Evolutionary conservation across 1,284 basidiomycete genomes (phyloP).

Genomic region (Prillingera fragicola): DNA sequence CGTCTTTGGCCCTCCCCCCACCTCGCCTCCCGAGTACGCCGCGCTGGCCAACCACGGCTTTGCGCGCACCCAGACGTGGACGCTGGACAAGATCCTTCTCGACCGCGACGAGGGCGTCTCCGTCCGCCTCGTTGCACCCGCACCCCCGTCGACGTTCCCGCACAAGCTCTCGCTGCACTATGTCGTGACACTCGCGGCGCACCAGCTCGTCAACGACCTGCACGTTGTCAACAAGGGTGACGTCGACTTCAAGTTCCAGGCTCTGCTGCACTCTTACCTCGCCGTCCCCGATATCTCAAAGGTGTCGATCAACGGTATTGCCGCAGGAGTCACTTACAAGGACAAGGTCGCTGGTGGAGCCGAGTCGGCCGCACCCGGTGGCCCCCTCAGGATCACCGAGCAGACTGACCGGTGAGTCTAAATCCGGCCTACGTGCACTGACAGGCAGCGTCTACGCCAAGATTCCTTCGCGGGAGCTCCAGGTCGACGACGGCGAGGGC

Average conservation of each 20-base stretch:
- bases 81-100: constrained; percentile 59
- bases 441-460: constrained; percentile 38
- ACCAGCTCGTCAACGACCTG: constrained; percentile 70
- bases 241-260: constrained; percentile 67
- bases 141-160: constrained; percentile 57
- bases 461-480: constrained; percentile 35
- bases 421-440: not conserved
- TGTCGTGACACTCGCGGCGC: constrained; percentile 67
- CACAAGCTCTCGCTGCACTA: constrained; percentile 63
- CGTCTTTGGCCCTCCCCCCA: constrained; percentile 68
- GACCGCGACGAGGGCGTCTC: constrained; percentile 68
- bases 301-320: constrained; percentile 37
- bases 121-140: constrained; percentile 60
- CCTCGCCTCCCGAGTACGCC: constrained; percentile 53
- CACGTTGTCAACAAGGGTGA: constrained; percentile 61
- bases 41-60: constrained; percentile 77
- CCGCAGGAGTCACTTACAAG: constrained; percentile 58
- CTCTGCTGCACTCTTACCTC: constrained; percentile 79
- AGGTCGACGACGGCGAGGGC: constrained; percentile 33
- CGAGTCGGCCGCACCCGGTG: constrained; percentile 29
- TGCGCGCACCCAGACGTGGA: constrained; percentile 68
- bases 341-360: constrained; percentile 58
- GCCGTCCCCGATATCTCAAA: constrained; percentile 57
- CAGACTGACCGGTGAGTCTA: constrained; percentile 37
- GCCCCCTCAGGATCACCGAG: constrained; percentile 28